Base-by-base conservation (phyloP, 352 stramenopile species). In the Pythium insidiosum region DNA sequence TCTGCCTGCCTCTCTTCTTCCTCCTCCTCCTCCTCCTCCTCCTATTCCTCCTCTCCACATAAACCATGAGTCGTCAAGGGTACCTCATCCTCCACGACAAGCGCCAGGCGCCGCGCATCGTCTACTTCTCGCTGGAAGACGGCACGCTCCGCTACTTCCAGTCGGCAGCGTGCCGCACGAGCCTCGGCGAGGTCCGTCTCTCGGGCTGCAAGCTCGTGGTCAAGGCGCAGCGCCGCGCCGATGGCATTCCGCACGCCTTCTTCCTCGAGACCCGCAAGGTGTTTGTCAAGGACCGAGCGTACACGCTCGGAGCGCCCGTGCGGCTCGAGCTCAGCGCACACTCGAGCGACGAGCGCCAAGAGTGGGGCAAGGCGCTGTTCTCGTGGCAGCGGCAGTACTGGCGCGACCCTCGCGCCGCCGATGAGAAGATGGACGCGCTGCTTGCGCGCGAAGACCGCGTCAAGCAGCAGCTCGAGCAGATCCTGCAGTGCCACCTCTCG, bases 301-400 rank as follows among this genome's bases (percentile, higher is more conserved):
- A 93, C 63, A 88, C 77, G 46, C 63, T 93, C 7, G 73, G 72
- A 28, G 64, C 54, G 13, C 58, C 68, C 18, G 53, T 77, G 53
- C 72, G 73, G 5, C 31, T 90, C 22, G 80, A 93, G 53, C 63
- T 93, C 13, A 87, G 66, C 37, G 77, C 70, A 12, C 53, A 47
- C 44, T 68, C 55, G 16, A 75, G 72, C 24, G 73, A 87, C 13
- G 77, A 86, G 41, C 75, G 80, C 5, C 74, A 89, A 40, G 70
- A 88, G 19, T 93, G 80, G 80, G 77, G 73, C 49, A 84, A 84
- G 42, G 77, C 76, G 43, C 71, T 93, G n/a, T 86, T 88, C 49
- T 89, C 77, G 6, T 93, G 80, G 80, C 80, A 93, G 50, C 77
- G 80, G 34, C 88, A 85, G 55, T 93, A 89, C 58, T 93, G 78